Conservation (phyloP, 1,284 basidiomycete genomes). For the Agroathelia rolfsii region DNA sequence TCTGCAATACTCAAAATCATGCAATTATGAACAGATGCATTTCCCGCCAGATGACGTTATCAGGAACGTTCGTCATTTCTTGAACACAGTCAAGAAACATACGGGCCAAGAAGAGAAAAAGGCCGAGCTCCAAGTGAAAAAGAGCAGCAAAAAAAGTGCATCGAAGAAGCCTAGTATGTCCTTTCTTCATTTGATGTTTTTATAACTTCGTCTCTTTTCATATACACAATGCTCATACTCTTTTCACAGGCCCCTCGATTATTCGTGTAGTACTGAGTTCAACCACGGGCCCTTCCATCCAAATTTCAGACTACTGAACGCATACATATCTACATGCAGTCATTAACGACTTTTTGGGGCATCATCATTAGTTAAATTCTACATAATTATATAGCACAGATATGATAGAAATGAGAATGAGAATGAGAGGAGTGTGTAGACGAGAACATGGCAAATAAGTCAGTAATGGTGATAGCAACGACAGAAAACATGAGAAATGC, state of each 20-base stretch:
- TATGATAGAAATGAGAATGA: too few relatives aligned
- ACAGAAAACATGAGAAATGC: too few relatives aligned
- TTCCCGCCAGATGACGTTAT: conserved; percentile 71
- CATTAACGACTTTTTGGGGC: too few relatives aligned
- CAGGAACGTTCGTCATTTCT: conserved; percentile 73
- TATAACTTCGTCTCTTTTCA: background rate
- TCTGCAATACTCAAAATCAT: conserved; percentile 5
- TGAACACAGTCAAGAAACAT: conserved; percentile 67
- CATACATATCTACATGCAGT: too few relatives aligned
- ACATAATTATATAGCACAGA: too few relatives aligned
- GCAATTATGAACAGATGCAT: conserved; percentile 51
- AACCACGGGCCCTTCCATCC: conserved; percentile 78
- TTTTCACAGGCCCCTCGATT: conserved; percentile 53
- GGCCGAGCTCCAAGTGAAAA: conserved; percentile 21
- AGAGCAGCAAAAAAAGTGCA: conserved; percentile 27
- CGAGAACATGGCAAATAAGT: too few relatives aligned
- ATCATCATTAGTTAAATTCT: too few relatives aligned
- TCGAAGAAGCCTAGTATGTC: conserved; percentile 30
- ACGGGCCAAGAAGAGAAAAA: conserved; percentile 53
- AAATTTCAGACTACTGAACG: conserved; percentile 61
- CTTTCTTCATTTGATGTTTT: background rate
- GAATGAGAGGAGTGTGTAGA: too few relatives aligned
- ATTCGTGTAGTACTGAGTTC: conserved; percentile 75
- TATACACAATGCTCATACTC: conserved; percentile 2
- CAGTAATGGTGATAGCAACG: too few relatives aligned